phyloP scores from a whole-genome alignment of 2,329 filamentous ascomycete species.

The Cytospora piceae region DNA sequence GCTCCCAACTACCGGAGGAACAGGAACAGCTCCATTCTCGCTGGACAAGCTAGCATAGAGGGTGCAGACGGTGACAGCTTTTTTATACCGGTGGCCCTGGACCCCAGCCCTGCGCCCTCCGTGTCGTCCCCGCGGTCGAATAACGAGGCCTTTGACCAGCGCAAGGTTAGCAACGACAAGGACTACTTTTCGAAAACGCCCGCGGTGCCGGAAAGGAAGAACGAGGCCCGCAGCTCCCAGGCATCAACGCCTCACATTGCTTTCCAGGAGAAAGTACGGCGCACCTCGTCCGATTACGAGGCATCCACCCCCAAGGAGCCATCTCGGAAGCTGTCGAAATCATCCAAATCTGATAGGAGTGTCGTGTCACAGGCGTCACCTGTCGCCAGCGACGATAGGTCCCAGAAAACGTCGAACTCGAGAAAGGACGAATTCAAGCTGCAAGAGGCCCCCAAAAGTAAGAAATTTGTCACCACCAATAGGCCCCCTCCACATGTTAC shows the following conservation, averaged over 20 bases:
- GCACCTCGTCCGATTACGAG: slow-evolving; percentile 63
- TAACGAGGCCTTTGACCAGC: slow-evolving; percentile 52
- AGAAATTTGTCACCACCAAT: slow-evolving; percentile 48
- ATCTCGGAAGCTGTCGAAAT: slow-evolving; percentile 54
- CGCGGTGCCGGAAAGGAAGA: slow-evolving; percentile 47
- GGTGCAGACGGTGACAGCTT: slow-evolving; percentile 67
- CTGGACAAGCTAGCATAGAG: slow-evolving; percentile 42
- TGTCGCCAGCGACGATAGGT: slow-evolving; percentile 44
- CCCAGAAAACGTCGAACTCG: slow-evolving; percentile 43
- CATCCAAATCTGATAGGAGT: slow-evolving; percentile 42
- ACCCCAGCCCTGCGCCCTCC: slow-evolving; percentile 65
- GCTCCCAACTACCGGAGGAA: slow-evolving; percentile 78
- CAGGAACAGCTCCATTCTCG: slow-evolving; percentile 70
- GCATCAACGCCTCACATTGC: slow-evolving; percentile 83
- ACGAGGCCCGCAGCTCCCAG: slow-evolving; percentile 46
- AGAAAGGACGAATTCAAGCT: slow-evolving; percentile 71
- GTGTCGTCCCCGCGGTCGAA: slow-evolving; percentile 56
- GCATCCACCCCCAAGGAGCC: slow-evolving; percentile 56
- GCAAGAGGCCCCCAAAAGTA: slow-evolving; percentile 77
- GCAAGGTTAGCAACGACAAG: slow-evolving; percentile 53
- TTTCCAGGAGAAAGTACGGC: slow-evolving; percentile 81
- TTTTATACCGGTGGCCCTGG: slow-evolving; percentile 75
- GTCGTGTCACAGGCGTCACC: slow-evolving; percentile 39
- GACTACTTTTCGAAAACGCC: slow-evolving; percentile 63
- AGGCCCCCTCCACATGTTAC: slow-evolving; percentile 51